These are phyloP conservation scores for Neurospora crassa DNA, from an alignment of 2,329 filamentous ascomycete species.

Conservation along the genomic window DNA sequence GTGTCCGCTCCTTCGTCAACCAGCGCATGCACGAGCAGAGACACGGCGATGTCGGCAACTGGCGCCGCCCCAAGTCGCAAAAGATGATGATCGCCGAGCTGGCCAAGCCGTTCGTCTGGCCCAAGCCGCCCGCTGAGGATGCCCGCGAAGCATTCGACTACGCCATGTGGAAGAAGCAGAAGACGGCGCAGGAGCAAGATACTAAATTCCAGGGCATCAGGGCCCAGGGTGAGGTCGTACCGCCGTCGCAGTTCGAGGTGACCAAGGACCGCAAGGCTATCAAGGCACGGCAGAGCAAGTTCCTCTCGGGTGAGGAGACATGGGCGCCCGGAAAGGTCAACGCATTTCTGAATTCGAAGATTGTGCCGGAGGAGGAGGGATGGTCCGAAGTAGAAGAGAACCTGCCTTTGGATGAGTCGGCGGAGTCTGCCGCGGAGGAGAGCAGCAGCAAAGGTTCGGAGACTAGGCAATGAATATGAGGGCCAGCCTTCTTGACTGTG, in stretches of 20 bases:
- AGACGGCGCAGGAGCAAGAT: slow-evolving; percentile 35
- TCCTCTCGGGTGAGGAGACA: slow-evolving; percentile 9
- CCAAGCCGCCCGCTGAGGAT: slow-evolving; percentile 53
- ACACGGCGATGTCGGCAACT: slow-evolving; percentile 37
- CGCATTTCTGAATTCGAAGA: slow-evolving; percentile 2
- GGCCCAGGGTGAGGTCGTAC: slow-evolving; percentile 26
- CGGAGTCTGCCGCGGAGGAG: background rate
- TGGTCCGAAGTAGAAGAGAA: slow-evolving; percentile 19
- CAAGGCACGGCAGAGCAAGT: slow-evolving; percentile 49
- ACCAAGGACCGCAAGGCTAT: slow-evolving; percentile 33
- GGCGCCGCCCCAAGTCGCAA: slow-evolving; percentile 60
- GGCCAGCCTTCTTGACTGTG: background rate
- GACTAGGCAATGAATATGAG: background rate
- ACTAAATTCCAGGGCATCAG: slow-evolving; percentile 25
- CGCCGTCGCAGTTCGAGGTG: slow-evolving; percentile 4
- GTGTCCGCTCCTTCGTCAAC: slow-evolving; percentile 72
- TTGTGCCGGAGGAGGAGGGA: slow-evolving; percentile 4
- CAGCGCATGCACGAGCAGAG: slow-evolving; percentile 43
- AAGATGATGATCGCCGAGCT: slow-evolving; percentile 97
- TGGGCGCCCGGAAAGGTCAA: slow-evolving; percentile 7
- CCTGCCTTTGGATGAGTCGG: slow-evolving; percentile 7
- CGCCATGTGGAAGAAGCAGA: slow-evolving; percentile 43
- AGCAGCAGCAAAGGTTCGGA: background rate
- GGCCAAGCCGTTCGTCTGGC: slow-evolving; percentile 80
- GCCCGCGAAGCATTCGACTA: slow-evolving; percentile 57